Conservation (phyloP, 306 rosid species). For the Corylus heterophylla region DNA sequence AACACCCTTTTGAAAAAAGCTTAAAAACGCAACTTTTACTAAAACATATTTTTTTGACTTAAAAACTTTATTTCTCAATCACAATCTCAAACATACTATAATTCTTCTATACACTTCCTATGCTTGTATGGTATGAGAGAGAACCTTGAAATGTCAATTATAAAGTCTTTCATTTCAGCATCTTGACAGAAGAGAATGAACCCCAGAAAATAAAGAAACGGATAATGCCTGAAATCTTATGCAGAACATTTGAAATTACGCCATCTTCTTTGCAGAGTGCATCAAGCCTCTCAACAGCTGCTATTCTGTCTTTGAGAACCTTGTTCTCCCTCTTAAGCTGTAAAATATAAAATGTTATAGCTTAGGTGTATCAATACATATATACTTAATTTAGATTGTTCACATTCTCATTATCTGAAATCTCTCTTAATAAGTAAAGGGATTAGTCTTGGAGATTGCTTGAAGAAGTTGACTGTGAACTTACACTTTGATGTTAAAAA, state of each 20-base stretch:
- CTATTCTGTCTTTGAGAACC: constrained; percentile 54
- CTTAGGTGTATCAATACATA: neutral
- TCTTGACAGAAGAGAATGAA: constrained; percentile 24
- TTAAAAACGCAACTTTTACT: no score
- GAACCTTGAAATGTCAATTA: constrained; percentile 1
- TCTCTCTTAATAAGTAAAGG: neutral
- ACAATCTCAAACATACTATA: neutral
- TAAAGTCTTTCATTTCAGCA: constrained; percentile 15
- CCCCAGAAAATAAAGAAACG: constrained; percentile 29
- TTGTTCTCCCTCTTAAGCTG: constrained; percentile 68
- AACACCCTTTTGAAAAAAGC: no score
- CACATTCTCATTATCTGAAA: neutral
- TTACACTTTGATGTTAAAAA: neutral
- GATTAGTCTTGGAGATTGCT: neutral
- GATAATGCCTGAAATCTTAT: constrained; percentile 32
- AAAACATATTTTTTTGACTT: no score
- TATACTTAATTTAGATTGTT: neutral
- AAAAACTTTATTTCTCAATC: no score
- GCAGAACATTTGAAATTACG: constrained; percentile 26
- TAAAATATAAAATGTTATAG: neutral
- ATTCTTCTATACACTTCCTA: constrained; percentile 5
- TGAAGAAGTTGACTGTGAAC: neutral
- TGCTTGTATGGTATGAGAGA: neutral
- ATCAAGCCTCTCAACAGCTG: constrained; percentile 30
- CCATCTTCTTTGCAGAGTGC: constrained; percentile 23